Percentiles rank a stretch among this genome's conserved stretches.
phyloP scores from a whole-genome alignment of 2,329 filamentous ascomycete species.

The Verticillium dahliae region DNA sequence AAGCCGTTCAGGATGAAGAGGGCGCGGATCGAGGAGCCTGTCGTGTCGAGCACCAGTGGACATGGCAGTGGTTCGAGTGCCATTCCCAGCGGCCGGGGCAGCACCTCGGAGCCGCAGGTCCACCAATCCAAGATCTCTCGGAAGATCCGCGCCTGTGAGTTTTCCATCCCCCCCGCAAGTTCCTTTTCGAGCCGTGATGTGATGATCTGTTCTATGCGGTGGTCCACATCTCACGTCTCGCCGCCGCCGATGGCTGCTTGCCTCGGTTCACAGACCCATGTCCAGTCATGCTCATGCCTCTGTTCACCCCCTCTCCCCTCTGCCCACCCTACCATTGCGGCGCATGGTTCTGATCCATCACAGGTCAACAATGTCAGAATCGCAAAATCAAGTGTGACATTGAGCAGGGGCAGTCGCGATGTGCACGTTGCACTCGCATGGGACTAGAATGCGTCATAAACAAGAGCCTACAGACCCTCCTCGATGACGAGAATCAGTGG shows the following conservation, averaged over 20 bases:
- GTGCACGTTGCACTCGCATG: conserved; percentile 1
- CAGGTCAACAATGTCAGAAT: conserved; percentile 5
- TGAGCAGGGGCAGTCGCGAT: neutral
- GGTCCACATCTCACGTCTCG: no score
- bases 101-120: conserved; percentile 5
- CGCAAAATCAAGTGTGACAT: conserved; percentile 6
- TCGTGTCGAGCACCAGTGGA: neutral
- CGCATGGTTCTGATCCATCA: neutral
- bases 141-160: conserved; percentile 24
- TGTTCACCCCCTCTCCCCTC: neutral
- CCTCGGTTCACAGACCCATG: no score
- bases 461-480: conserved; percentile 24
- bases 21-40: conserved; percentile 12
- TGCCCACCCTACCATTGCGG: neutral
- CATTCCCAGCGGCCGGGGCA: neutral
- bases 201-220: no score
- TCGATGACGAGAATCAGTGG: conserved; percentile 14
- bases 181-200: neutral
- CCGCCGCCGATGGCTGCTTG: no score
- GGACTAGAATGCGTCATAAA: conserved; percentile 35
- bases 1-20: conserved; percentile 12
- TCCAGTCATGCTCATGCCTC: no score
- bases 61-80: neutral
- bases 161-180: neutral
- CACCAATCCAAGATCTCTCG: conserved; percentile 22